Evolutionary conservation across 2,329 filamentous ascomycete genomes (phyloP).

Genomic region (Ceratocystis lukuohia): DNA sequence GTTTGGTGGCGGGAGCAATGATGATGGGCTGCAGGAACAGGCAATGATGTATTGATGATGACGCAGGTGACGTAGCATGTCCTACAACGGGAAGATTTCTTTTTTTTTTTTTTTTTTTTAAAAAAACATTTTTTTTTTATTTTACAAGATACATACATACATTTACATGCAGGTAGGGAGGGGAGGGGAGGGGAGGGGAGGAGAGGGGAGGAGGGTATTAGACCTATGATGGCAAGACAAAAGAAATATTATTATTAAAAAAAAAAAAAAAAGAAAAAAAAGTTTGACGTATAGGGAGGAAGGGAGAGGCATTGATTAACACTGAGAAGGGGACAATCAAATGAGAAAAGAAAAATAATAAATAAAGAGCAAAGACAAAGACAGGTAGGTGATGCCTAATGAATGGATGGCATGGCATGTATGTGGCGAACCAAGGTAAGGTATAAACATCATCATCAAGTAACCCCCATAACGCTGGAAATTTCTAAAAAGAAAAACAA

Average conservation of each 20-base stretch:
- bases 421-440: too few species aligned
- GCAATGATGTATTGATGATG: constrained; percentile 1
- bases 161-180: not conserved
- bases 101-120: not conserved
- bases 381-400: too few species aligned
- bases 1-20: constrained; percentile 30
- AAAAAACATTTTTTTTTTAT: too few species aligned
- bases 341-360: not conserved
- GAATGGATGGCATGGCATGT: too few species aligned
- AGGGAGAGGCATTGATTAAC: too few species aligned
- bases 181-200: too few species aligned
- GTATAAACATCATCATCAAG: not conserved
- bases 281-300: too few species aligned
- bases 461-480: not conserved
- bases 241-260: too few species aligned
- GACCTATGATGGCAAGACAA: too few species aligned
- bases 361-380: not conserved
- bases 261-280: too few species aligned
- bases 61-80: not conserved
- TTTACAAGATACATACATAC: not conserved
- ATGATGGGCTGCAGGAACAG: constrained; percentile 4
- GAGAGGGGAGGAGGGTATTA: too few species aligned
- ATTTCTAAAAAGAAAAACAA: constrained; percentile 6
- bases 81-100: not conserved
- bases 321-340: not conserved